phyloP scores from a whole-genome alignment of 164 flowering plant species.

The Tinospora cordifolia region DNA sequence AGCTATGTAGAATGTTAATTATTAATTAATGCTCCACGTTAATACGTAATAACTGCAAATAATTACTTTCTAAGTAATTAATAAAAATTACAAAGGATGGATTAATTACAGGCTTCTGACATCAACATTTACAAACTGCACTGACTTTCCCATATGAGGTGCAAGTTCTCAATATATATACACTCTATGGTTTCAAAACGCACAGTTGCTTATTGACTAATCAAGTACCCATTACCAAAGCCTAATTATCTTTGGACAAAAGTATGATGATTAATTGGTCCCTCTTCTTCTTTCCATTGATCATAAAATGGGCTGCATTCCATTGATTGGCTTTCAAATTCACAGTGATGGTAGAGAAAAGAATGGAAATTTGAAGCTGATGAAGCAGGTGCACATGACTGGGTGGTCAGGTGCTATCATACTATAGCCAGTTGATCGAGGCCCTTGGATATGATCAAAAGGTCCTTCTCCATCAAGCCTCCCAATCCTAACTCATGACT shows the following conservation, averaged over 20 bases:
- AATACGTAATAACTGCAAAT: too few species aligned
- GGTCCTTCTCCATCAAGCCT: not conserved
- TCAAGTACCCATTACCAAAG: slow-evolving; percentile 1
- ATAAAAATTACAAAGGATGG: not conserved
- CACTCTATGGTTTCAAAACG: not conserved
- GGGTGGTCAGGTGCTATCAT: slow-evolving; percentile 4
- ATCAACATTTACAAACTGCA: not conserved
- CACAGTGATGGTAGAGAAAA: not conserved
- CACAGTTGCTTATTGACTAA: not conserved
- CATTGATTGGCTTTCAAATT: not conserved
- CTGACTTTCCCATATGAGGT: not conserved
- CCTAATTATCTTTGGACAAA: not conserved
- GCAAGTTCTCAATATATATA: not conserved
- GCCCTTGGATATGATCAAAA: not conserved
- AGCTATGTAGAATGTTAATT: too few species aligned
- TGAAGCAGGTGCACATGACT: not conserved
- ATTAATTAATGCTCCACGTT: too few species aligned
- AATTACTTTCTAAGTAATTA: not conserved
- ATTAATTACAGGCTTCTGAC: not conserved
- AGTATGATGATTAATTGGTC: not conserved
- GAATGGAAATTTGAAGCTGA: not conserved
- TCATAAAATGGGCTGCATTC: too few species aligned
- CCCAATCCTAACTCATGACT: slow-evolving; percentile 1
- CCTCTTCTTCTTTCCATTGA: not conserved
- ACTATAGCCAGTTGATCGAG: not conserved